A percentile compares a stretch with the other conserved stretches of the same genome.
Conservation (phyloP, 441 rosid genomes). For the Manihot esculenta region DNA sequence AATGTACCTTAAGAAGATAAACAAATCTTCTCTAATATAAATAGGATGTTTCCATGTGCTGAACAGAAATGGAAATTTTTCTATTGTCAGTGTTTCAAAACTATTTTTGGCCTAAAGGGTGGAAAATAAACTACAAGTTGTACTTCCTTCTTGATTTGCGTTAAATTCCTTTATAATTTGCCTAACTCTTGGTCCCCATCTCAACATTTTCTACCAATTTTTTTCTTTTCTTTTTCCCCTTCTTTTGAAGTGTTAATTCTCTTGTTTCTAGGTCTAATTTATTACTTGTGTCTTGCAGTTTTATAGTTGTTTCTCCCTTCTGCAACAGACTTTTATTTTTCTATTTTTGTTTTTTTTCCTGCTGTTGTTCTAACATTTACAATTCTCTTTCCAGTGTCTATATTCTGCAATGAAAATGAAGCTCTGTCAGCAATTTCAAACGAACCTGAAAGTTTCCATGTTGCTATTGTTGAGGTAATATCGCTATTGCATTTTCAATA, state of each 20-base stretch:
- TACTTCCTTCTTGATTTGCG: background rate
- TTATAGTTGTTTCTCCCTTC: background rate
- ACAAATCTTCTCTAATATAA: too few relatives aligned
- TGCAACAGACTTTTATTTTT: background rate
- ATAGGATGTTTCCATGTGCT: too few relatives aligned
- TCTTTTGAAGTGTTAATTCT: background rate
- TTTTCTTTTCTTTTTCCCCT: too few relatives aligned
- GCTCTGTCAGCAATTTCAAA: slow-evolving; percentile 65
- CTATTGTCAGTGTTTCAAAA: too few relatives aligned
- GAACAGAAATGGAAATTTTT: too few relatives aligned
- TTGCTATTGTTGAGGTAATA: slow-evolving; percentile 93
- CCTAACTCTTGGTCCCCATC: slow-evolving; percentile 3
- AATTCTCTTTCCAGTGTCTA: slow-evolving; percentile 55
- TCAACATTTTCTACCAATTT: background rate
- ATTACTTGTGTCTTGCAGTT: background rate
- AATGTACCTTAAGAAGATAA: background rate
- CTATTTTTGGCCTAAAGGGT: too few relatives aligned
- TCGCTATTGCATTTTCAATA: too few relatives aligned
- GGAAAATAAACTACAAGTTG: too few relatives aligned
- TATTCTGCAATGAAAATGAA: slow-evolving; percentile 68
- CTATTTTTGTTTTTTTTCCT: background rate
- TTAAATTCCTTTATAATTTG: background rate
- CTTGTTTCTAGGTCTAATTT: slow-evolving; percentile 1
- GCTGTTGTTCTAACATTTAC: slow-evolving; percentile 5
- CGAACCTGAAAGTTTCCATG: slow-evolving; percentile 69